A percentile compares a stretch with the other conserved stretches of the same genome.
Evolutionary conservation across 164 flowering plant species (phyloP).

Genomic region (Annona cherimola): DNA sequence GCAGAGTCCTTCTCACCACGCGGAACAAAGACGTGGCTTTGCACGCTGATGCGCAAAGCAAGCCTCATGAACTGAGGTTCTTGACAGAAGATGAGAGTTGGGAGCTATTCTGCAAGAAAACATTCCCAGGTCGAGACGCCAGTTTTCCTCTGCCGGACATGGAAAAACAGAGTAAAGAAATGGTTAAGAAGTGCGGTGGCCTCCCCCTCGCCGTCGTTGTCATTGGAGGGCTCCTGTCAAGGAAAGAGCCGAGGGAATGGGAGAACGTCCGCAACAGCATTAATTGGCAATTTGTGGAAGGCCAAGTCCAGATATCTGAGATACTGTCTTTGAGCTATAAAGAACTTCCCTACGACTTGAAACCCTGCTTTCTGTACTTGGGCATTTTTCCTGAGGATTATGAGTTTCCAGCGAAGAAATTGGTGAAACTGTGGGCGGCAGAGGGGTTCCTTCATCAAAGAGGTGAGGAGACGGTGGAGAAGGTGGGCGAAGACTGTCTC

Average conservation of each 20-base stretch:
- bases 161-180: not conserved
- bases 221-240: not conserved
- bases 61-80: not conserved
- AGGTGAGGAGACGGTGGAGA: not conserved
- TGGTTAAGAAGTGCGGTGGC: not conserved
- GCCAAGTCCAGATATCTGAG: not conserved
- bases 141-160: not conserved
- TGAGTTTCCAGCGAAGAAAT: not conserved
- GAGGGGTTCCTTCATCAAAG: not conserved
- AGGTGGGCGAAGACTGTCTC: not conserved
- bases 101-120: not conserved
- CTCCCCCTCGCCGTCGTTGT: not conserved
- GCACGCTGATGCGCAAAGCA: not conserved
- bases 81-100: not conserved
- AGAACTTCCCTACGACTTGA: not conserved
- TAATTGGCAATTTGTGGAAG: not conserved
- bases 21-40: constrained; percentile 2
- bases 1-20: not conserved
- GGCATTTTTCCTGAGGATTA: constrained; percentile 7
- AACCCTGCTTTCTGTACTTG: not conserved
- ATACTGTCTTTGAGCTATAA: not conserved
- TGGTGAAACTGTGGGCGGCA: constrained; percentile 8
- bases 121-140: not conserved
- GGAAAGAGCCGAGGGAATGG: not conserved
- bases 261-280: not conserved